These are phyloP conservation scores for Eucommia ulmoides DNA, from an alignment of 257 asterid genomes.

Conservation along the genomic window DNA sequence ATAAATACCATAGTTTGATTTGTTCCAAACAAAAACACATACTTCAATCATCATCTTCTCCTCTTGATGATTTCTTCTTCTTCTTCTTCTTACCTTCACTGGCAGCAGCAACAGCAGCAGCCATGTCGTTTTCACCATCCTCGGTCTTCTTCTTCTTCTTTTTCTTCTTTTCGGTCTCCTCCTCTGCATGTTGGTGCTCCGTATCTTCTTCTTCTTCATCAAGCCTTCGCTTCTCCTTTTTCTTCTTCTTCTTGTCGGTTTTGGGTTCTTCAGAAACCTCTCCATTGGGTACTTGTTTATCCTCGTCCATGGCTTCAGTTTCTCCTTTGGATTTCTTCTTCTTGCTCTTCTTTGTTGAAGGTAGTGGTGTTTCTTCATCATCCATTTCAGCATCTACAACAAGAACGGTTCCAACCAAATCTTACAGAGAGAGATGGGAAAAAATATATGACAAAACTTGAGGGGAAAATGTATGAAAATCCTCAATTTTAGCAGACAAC, in stretches of 20 bases:
- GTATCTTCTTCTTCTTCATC: constrained; percentile 23
- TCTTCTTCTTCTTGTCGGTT: constrained; percentile 79
- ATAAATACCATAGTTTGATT: no score
- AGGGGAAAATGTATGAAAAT: no score
- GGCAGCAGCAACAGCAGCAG: no score
- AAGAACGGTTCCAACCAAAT: background rate
- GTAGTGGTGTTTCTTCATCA: constrained; percentile 14
- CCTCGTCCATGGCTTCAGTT: constrained; percentile 39
- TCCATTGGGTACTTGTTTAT: constrained; percentile 24
- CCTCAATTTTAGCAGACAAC: no score
- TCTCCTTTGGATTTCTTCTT: constrained; percentile 34
- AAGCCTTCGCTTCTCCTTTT: constrained; percentile 54
- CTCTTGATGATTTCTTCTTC: constrained; percentile 2
- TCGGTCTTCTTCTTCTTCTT: constrained; percentile 26
- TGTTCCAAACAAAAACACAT: no score
- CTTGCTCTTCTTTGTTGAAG: constrained; percentile 32
- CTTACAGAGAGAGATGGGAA: constrained; percentile 9
- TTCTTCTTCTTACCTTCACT: constrained; percentile 30
- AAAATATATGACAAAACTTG: no score
- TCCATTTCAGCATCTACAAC: constrained; percentile 23
- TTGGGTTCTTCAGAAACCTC: constrained; percentile 47
- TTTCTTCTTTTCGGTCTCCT: constrained; percentile 68
- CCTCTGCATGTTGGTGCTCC: constrained; percentile 11
- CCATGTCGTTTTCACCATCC: no score
- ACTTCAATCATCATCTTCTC: constrained; percentile 26